Evolutionary conservation across 2,329 filamentous ascomycete genomes (phyloP).

Genomic region (Exophiala calicioides): DNA sequence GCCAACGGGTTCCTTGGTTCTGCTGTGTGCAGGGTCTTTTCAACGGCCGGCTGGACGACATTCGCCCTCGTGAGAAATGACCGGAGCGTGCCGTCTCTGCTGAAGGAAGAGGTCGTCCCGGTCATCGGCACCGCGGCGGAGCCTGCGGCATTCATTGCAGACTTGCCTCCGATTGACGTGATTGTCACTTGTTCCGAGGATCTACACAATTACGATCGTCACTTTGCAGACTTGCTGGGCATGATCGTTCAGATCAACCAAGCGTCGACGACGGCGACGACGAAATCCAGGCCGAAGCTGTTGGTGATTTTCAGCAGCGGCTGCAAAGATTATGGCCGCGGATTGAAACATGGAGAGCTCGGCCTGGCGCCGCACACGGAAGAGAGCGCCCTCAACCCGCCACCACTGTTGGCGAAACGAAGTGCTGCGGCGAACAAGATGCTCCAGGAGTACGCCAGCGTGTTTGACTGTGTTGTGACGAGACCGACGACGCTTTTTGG

Average conservation of each 20-base stretch:
- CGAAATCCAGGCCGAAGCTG: too few relatives aligned
- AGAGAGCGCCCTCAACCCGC: constrained; percentile 40
- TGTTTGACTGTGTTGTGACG: constrained; percentile 48
- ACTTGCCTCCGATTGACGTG: constrained; percentile 38
- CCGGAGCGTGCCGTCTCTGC: constrained; percentile 6
- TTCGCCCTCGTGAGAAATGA: constrained; percentile 47
- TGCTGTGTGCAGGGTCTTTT: constrained; percentile 49
- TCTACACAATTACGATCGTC: constrained; percentile 41
- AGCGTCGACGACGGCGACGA: constrained; percentile 29
- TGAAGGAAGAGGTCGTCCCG: constrained; percentile 21
- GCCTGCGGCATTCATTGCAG: constrained; percentile 4
- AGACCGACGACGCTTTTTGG: constrained; percentile 53
- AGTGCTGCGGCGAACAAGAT: constrained; percentile 38
- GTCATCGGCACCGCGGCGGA: constrained; percentile 18
- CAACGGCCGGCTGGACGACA: constrained; percentile 47
- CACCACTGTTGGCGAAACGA: constrained; percentile 35
- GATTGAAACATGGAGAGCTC: constrained; percentile 36
- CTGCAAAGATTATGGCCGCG: constrained; percentile 54
- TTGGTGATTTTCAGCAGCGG: constrained; percentile 52
- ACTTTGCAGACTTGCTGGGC: constrained; percentile 41
- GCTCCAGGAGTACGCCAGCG: constrained; percentile 39
- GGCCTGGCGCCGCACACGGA: constrained; percentile 48
- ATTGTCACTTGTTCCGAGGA: constrained; percentile 49
- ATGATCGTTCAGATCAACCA: constrained; percentile 40
- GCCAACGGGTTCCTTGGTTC: constrained; percentile 54